Evolutionary conservation across 805 yeast genomes (phyloP).

Genomic region (Wickerhamomyces pijperi): DNA sequence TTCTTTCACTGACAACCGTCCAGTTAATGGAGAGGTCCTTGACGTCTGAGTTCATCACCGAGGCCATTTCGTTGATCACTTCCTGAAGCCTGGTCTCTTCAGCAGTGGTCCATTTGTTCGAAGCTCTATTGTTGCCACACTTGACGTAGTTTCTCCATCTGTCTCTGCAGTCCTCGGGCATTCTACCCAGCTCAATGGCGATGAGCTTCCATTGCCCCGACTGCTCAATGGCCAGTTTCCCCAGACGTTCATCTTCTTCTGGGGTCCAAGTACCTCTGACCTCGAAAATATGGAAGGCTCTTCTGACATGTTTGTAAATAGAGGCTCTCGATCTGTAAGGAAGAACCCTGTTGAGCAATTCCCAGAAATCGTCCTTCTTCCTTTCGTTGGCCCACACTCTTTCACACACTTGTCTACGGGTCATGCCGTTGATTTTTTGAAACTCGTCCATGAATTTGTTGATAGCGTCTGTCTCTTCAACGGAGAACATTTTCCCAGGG

Average conservation of each 20-base stretch:
- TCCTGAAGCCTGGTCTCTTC: constrained; percentile 56
- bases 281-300: constrained; percentile 79
- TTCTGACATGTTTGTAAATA: constrained; percentile 83
- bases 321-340: constrained; percentile 85
- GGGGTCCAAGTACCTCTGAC: constrained; percentile 86
- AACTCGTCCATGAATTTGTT: constrained; percentile 66
- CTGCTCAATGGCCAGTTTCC: constrained; percentile 48
- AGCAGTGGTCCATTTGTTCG: constrained; percentile 67
- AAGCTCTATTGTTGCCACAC: constrained; percentile 70
- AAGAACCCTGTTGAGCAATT: constrained; percentile 59
- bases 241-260: constrained; percentile 65
- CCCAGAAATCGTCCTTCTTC: constrained; percentile 87
- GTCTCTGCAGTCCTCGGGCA: constrained; percentile 98
- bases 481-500: constrained; percentile 33
- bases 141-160: constrained; percentile 93
- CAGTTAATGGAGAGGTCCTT: constrained; percentile 55
- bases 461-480: constrained; percentile 58
- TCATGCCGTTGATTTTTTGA: constrained; percentile 48
- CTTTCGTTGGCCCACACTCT: constrained; percentile 84
- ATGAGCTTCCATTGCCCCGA: constrained; percentile 85
- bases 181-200: constrained; percentile 70
- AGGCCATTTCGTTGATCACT: constrained; percentile 41
- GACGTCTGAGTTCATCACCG: constrained; percentile 18
- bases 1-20: constrained; percentile 82
- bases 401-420: constrained; percentile 62